Evolutionary conservation across 495 filamentous ascomycete species (phyloP).

Genomic region (Cercophora newfieldiana): DNA sequence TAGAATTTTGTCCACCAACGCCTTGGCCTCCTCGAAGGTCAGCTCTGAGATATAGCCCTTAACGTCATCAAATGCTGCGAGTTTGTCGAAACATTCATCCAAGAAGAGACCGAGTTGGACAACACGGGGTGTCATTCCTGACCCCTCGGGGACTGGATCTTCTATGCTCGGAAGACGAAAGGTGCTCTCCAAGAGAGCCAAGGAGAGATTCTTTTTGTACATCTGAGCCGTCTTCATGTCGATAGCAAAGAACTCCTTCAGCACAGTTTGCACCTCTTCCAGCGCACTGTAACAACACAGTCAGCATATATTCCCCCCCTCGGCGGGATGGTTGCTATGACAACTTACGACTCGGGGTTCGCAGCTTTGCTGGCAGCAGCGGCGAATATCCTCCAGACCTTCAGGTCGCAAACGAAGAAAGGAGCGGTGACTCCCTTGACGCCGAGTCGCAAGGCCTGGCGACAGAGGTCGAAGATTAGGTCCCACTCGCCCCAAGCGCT

Average conservation of each 20-base stretch:
- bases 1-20: conserved; percentile 30
- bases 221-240: conserved; percentile 29
- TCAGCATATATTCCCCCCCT: conserved; percentile 1
- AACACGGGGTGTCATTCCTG: conserved; percentile 29
- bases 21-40: conserved; percentile 30
- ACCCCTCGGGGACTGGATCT: conserved; percentile 11
- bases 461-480: conserved; percentile 35
- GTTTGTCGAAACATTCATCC: conserved; percentile 33
- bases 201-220: conserved; percentile 38
- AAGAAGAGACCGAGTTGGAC: conserved; percentile 35
- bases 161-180: conserved; percentile 22
- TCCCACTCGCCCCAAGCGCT: conserved; percentile 37
- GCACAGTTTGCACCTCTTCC: conserved; percentile 28
- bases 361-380: conserved; percentile 32
- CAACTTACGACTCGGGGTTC: conserved; percentile 34
- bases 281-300: conserved; percentile 28
- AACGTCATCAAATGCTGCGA: conserved; percentile 39
- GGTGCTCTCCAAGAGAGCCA: conserved; percentile 28
- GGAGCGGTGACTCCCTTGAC: conserved; percentile 26
- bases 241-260: conserved; percentile 30
- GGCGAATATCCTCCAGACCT: conserved; percentile 33
- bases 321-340: neutral
- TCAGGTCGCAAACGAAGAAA: conserved; percentile 38
- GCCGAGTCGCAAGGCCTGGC: conserved; percentile 26
- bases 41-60: conserved; percentile 36